These are phyloP conservation scores for Ramalina peruviana DNA, from an alignment of 495 filamentous ascomycete genomes.

Conservation along the genomic window DNA sequence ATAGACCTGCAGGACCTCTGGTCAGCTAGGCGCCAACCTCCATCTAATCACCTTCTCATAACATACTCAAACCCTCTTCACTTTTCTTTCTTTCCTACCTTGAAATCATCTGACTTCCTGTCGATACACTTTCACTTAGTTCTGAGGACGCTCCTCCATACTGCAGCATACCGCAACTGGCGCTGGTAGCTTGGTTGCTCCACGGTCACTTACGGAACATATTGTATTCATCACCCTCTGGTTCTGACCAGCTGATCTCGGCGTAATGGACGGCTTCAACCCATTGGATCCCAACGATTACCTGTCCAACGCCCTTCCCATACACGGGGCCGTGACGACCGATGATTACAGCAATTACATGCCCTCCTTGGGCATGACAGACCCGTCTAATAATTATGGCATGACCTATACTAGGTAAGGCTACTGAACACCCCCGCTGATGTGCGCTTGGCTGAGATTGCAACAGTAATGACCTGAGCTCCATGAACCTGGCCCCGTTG, in stretches of 20 bases:
- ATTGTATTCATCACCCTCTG: background rate
- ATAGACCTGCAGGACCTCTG: background rate
- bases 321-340: conserved; percentile 33
- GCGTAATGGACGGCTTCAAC: conserved; percentile 47
- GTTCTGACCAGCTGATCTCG: no score
- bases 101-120: background rate
- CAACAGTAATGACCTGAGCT: background rate
- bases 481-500: background rate
- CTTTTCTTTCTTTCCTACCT: background rate
- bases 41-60: background rate
- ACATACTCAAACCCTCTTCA: background rate
- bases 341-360: conserved; percentile 39
- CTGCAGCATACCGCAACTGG: background rate
- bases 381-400: conserved; percentile 14
- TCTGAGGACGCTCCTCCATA: no score
- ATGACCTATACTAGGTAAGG: conserved; percentile 2
- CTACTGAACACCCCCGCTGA: background rate
- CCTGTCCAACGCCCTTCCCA: conserved; percentile 39
- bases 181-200: background rate
- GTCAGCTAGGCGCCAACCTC: background rate
- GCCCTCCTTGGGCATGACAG: conserved; percentile 39
- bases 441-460: background rate
- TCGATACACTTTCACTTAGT: background rate
- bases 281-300: conserved; percentile 44
- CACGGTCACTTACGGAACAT: background rate